phyloP scores from a whole-genome alignment of 1,139 yeast genomes.

The Insectozyma bohioensis region DNA sequence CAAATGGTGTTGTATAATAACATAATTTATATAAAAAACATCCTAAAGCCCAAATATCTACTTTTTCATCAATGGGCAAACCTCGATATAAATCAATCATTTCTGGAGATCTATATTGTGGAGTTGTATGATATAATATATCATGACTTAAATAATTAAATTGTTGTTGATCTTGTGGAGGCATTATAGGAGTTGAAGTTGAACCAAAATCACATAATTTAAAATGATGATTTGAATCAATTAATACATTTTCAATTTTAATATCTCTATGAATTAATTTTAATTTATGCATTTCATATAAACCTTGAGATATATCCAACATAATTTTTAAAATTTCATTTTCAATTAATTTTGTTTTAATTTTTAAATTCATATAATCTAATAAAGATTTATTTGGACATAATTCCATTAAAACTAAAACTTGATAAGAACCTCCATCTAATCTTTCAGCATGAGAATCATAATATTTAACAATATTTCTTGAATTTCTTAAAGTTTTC shows the following conservation, averaged over 20 bases:
- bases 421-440: slow-evolving; percentile 61
- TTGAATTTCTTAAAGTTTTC: slow-evolving; percentile 60
- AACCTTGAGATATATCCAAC: slow-evolving; percentile 65
- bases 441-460: slow-evolving; percentile 78
- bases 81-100: slow-evolving; percentile 73
- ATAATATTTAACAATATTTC: slow-evolving; percentile 63
- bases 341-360: slow-evolving; percentile 63
- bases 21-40: slow-evolving; percentile 74
- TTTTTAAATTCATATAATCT: slow-evolving; percentile 71
- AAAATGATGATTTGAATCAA: slow-evolving; percentile 54
- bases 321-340: slow-evolving; percentile 63
- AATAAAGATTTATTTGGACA: slow-evolving; percentile 71
- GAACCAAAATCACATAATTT: slow-evolving; percentile 82
- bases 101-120: slow-evolving; percentile 81
- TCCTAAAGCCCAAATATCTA: slow-evolving; percentile 85
- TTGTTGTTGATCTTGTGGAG: slow-evolving; percentile 66
- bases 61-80: slow-evolving; percentile 69
- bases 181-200: slow-evolving; percentile 57
- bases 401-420: slow-evolving; percentile 72
- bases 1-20: slow-evolving; percentile 82
- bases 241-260: slow-evolving; percentile 74
- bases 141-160: slow-evolving; percentile 62
- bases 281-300: slow-evolving; percentile 69
- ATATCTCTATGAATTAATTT: slow-evolving; percentile 71
- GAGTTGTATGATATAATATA: slow-evolving; percentile 73